These are phyloP conservation scores for Ceratocystis alfenasii DNA, from an alignment of 2,329 filamentous ascomycete species.

Conservation along the genomic window DNA sequence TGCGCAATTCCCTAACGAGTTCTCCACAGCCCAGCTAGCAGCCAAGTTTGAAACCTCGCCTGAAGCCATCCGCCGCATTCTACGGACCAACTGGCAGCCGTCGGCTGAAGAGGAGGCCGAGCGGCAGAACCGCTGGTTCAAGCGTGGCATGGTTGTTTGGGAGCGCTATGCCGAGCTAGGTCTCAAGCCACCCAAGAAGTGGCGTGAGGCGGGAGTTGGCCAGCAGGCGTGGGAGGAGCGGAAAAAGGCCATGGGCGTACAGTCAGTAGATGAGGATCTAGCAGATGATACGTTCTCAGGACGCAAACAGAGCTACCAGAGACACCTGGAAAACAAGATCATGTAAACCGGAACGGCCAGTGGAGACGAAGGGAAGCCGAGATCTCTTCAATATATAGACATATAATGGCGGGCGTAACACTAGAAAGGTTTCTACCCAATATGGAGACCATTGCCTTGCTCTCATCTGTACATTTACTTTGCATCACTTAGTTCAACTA, in stretches of 20 bases:
- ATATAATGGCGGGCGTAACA: no score
- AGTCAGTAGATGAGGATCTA: not conserved
- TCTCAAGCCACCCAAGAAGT: slow-evolving; percentile 48
- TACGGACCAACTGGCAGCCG: slow-evolving; percentile 66
- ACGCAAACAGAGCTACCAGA: slow-evolving; percentile 9
- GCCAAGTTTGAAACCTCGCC: slow-evolving; percentile 73
- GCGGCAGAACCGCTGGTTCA: slow-evolving; percentile 50
- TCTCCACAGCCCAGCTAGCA: slow-evolving; percentile 62
- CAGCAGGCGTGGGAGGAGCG: slow-evolving; percentile 11
- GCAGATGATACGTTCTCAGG: slow-evolving; percentile 2
- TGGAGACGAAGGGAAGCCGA: no score
- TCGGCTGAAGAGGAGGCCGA: slow-evolving; percentile 43
- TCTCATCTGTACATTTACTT: no score
- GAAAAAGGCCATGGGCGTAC: slow-evolving; percentile 6
- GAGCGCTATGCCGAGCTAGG: slow-evolving; percentile 47
- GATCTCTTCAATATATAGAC: no score
- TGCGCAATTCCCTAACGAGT: slow-evolving; percentile 61
- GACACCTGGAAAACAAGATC: slow-evolving; percentile 18
- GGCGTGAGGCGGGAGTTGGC: slow-evolving; percentile 44
- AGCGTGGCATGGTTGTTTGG: slow-evolving; percentile 50
- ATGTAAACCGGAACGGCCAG: slow-evolving; percentile 7
- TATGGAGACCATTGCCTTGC: no score
- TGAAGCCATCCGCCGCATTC: slow-evolving; percentile 76
- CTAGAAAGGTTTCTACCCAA: no score
- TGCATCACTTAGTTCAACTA: not conserved